phyloP scores from a whole-genome alignment of 2,329 filamentous ascomycete genomes.

The Iodosphaeria phyllophila region DNA sequence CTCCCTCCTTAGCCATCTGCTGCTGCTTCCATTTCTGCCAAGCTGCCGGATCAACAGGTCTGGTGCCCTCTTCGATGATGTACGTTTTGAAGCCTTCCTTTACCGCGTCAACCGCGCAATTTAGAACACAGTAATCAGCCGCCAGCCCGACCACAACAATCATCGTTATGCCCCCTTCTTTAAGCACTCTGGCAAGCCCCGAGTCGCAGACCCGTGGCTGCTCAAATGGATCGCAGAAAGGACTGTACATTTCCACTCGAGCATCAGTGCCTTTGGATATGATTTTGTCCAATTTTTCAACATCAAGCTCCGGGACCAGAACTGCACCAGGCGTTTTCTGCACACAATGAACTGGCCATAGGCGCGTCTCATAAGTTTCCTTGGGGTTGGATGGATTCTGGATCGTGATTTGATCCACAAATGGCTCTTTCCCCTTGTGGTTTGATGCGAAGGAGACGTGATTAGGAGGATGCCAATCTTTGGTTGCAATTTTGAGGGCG shows the following conservation, averaged over 20 bases:
- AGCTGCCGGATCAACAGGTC: conserved; percentile 42
- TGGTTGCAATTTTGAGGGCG: conserved; percentile 60
- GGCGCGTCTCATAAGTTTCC: conserved; percentile 44
- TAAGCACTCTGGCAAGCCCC: conserved; percentile 41
- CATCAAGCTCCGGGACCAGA: conserved; percentile 54
- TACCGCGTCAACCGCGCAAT: conserved; percentile 60
- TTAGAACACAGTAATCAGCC: conserved; percentile 75
- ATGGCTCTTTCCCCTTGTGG: conserved; percentile 50
- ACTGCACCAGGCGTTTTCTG: conserved; percentile 53
- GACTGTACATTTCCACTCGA: conserved; percentile 82
- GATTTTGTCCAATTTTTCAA: conserved; percentile 37
- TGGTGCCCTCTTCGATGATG: conserved; percentile 63
- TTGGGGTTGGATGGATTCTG: conserved; percentile 41
- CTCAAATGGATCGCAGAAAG: conserved; percentile 66
- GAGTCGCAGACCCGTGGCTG: conserved; percentile 40
- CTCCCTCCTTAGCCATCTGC: conserved; percentile 33
- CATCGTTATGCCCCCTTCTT: conserved; percentile 42
- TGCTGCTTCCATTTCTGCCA: conserved; percentile 42
- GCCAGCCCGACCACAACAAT: conserved; percentile 79
- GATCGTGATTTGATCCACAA: conserved; percentile 44
- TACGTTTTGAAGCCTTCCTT: conserved; percentile 59
- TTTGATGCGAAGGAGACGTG: conserved; percentile 84
- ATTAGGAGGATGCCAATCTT: conserved; percentile 69
- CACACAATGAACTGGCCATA: conserved; percentile 90
- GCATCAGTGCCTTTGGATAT: conserved; percentile 63